Conservation (phyloP, 1,284 basidiomycete species). For the Ustilago loliicola region DNA sequence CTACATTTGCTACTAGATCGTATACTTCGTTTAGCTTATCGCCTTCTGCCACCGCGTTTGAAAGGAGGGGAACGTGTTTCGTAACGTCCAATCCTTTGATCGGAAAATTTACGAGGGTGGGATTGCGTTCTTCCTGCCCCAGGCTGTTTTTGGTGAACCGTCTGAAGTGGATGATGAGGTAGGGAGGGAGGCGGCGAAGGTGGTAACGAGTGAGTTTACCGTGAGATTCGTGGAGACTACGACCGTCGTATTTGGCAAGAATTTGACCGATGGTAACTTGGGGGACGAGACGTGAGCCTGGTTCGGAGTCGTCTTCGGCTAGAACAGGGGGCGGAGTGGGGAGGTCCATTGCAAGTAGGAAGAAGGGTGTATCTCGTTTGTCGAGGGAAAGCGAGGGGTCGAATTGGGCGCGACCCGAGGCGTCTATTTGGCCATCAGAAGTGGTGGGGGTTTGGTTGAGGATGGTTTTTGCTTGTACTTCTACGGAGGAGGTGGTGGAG, state of each 20-base stretch:
- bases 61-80: constrained; percentile 13
- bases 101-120: constrained; percentile 97
- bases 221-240: constrained; percentile 56
- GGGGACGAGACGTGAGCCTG: constrained; percentile 80
- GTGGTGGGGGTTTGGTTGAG: neutral
- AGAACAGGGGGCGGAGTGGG: constrained; percentile 91
- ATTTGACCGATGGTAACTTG: constrained; percentile 92
- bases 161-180: constrained; percentile 94
- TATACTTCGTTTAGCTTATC: constrained; percentile 78
- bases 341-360: constrained; percentile 94
- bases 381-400: constrained; percentile 78
- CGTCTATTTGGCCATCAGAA: constrained; percentile 58
- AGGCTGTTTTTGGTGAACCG: constrained; percentile 98
- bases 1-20: constrained; percentile 95
- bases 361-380: constrained; percentile 86
- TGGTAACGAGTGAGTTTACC: constrained; percentile 79
- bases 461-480: constrained; percentile 17
- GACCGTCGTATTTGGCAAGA: constrained; percentile 94
- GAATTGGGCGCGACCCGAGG: constrained; percentile 57
- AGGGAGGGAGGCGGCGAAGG: constrained; percentile 86
- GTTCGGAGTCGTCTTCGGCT: constrained; percentile 88
- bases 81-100: constrained; percentile 79
- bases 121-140: constrained; percentile 94
- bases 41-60: constrained; percentile 69
- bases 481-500: constrained; percentile 3